phyloP scores from a whole-genome alignment of 805 yeast genomes.

The Pichia pseudocactophila region DNA sequence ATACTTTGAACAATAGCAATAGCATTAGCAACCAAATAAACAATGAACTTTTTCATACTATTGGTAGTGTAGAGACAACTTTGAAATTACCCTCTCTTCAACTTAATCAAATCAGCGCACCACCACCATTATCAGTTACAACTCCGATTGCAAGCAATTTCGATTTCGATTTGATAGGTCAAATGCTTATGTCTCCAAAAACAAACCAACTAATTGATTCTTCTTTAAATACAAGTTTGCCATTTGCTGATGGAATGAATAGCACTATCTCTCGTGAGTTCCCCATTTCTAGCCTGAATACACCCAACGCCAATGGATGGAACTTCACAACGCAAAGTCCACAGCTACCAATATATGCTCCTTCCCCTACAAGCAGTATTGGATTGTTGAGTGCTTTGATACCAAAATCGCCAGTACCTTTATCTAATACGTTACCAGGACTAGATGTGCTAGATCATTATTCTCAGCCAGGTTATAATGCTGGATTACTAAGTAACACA shows the following conservation, averaged over 20 bases:
- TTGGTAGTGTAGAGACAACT: no score
- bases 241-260: not conserved
- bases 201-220: not conserved
- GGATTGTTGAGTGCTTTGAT: not conserved
- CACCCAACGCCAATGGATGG: not conserved
- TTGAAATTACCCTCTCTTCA: not conserved
- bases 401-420: not conserved
- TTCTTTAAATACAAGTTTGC: not conserved
- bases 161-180: constrained; percentile 10
- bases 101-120: not conserved
- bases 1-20: not conserved
- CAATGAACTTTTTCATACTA: no score
- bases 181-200: constrained; percentile 7
- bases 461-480: not conserved
- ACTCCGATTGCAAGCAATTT: not conserved
- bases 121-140: no score
- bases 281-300: not conserved
- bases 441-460: not conserved
- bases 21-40: no score
- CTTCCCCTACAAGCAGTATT: not conserved
- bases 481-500: constrained; percentile 26
- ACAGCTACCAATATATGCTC: not conserved
- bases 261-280: not conserved
- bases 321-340: not conserved
- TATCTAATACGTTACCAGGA: not conserved